Percentiles rank a stretch among this genome's conserved stretches.
These are phyloP conservation scores for Lepiota brunneoincarnata DNA, from an alignment of 768 basidiomycete species.

Conservation along the genomic window DNA sequence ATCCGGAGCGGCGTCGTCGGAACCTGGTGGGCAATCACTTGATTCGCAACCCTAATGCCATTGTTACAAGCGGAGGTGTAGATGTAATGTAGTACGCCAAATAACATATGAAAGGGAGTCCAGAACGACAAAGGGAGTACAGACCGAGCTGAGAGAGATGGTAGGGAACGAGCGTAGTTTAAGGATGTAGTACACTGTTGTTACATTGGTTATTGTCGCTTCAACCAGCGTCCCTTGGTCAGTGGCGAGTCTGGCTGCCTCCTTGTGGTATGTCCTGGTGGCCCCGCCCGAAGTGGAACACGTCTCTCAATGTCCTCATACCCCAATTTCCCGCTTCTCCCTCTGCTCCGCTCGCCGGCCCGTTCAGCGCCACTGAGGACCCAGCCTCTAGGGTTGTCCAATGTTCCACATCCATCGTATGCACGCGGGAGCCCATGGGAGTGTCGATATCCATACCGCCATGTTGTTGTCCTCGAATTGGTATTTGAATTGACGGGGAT, in stretches of 20 bases:
- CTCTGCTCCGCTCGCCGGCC: not conserved
- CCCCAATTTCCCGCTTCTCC: slow-evolving; percentile 4
- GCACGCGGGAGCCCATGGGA: not conserved
- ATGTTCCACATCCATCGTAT: slow-evolving; percentile 2
- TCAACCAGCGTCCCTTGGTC: not conserved
- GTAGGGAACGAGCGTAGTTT: not conserved
- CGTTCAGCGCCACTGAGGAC: not conserved
- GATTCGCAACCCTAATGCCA: no score
- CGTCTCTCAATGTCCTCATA: slow-evolving; percentile 8
- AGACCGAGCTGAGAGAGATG: no score
- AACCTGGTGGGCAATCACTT: no score
- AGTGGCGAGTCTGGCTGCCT: slow-evolving; percentile 1
- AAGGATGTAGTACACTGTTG: not conserved
- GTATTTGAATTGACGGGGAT: not conserved
- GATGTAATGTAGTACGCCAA: no score
- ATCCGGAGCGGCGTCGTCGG: no score
- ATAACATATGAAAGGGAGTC: no score
- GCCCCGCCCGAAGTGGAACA: slow-evolving; percentile 10
- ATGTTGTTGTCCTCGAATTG: not conserved
- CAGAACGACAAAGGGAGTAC: no score
- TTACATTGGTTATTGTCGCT: not conserved
- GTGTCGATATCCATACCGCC: not conserved
- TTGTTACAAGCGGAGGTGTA: no score
- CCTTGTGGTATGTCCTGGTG: slow-evolving; percentile 1
- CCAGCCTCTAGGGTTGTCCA: slow-evolving; percentile 5